These are phyloP conservation scores for Nicotiana undulata DNA, from an alignment of 257 asterid species.

Conservation along the genomic window DNA sequence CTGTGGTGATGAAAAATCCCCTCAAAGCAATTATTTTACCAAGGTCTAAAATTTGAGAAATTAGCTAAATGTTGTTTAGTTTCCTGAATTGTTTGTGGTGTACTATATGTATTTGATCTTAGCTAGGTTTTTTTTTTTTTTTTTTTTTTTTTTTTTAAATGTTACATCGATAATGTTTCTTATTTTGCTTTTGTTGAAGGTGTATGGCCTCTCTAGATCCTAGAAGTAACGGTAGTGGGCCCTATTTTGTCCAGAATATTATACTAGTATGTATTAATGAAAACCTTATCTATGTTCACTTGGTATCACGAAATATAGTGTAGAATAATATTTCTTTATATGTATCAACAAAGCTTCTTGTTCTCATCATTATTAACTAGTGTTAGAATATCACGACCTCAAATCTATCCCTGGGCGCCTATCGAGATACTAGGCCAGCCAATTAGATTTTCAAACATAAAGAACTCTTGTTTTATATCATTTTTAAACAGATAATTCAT, in stretches of 20 bases:
- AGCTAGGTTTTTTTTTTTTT: background rate
- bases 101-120: background rate
- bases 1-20: conserved; percentile 87
- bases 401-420: no score
- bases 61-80: background rate
- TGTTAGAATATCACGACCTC: no score
- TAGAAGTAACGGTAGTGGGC: background rate
- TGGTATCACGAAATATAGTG: background rate
- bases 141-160: no score
- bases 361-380: background rate
- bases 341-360: background rate
- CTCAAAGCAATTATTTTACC: conserved; percentile 72
- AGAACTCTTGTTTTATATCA: no score
- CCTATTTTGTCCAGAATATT: background rate
- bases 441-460: no score
- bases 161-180: background rate
- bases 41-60: conserved; percentile 43
- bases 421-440: no score
- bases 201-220: background rate
- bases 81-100: background rate
- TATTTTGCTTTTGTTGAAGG: background rate
- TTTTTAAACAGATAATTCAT: no score
- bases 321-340: background rate
- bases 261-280: background rate
- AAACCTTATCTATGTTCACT: background rate